These are phyloP conservation scores for Suillus discolor DNA, from an alignment of 768 basidiomycete species.

Conservation along the genomic window DNA sequence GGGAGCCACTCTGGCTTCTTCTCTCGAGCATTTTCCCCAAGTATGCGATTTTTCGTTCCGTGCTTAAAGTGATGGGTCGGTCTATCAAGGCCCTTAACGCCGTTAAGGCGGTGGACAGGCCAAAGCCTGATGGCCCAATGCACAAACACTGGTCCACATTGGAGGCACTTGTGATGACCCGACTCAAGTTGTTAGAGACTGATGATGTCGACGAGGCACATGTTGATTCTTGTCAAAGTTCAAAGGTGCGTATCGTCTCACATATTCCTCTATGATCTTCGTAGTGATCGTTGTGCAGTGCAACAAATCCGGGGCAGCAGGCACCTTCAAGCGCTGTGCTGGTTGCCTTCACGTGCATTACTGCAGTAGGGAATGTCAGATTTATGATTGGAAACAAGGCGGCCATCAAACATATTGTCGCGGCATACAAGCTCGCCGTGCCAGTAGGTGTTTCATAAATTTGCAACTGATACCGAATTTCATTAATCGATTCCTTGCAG, in stretches of 20 bases:
- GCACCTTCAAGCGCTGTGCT: conserved; percentile 28
- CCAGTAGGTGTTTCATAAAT: conserved; percentile 18
- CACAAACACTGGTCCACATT: conserved; percentile 24
- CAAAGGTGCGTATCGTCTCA: conserved; percentile 17
- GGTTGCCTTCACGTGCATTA: conserved; percentile 33
- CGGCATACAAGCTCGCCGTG: conserved; percentile 28
- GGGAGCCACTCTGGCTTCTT: conserved; percentile 30
- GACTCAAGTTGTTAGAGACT: conserved; percentile 16
- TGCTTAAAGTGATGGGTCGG: conserved; percentile 21
- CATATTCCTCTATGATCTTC: not conserved
- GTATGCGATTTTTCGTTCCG: conserved; percentile 28
- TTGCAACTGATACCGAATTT: conserved; percentile 1
- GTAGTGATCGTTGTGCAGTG: conserved; percentile 21
- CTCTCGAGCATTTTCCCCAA: conserved; percentile 27
- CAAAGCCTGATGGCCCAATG: conserved; percentile 19
- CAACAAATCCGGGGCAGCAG: conserved; percentile 25
- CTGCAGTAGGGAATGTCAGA: conserved; percentile 34
- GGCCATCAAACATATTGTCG: conserved; percentile 27
- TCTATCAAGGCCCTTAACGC: conserved; percentile 18
- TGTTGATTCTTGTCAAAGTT: conserved; percentile 28
- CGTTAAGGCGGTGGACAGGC: conserved; percentile 15
- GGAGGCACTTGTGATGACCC: conserved; percentile 20
- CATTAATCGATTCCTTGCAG: conserved; percentile 10
- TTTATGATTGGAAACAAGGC: conserved; percentile 32
- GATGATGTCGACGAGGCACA: conserved; percentile 15